Conservation (phyloP, 805 yeast species). For the Candida ascalaphidarum region DNA sequence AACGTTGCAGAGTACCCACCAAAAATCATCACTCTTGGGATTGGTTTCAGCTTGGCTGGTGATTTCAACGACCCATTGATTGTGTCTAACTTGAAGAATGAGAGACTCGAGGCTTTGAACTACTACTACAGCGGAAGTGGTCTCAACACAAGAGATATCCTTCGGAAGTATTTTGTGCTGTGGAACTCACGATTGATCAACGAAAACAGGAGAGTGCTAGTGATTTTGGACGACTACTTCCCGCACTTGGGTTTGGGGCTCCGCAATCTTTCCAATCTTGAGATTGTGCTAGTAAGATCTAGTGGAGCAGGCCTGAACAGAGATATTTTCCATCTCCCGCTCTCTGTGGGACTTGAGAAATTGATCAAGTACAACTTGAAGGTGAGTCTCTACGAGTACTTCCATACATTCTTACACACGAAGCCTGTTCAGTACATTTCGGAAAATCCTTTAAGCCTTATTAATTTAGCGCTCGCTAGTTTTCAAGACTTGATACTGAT, state of each 20-base stretch:
- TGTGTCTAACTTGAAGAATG: constrained; percentile 9
- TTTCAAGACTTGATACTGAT: too few relatives aligned
- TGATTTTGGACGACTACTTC: constrained; percentile 10
- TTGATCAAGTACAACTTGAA: constrained; percentile 7
- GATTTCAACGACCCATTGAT: constrained; percentile 15
- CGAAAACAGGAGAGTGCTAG: constrained; percentile 5
- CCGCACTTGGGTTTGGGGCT: constrained; percentile 4
- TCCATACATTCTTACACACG: too few relatives aligned
- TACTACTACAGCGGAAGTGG: constrained; percentile 13
- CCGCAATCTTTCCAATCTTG: constrained; percentile 7
- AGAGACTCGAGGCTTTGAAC: constrained; percentile 2
- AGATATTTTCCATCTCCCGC: constrained; percentile 3
- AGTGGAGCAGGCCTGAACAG: constrained; percentile 6
- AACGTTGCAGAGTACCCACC: neutral
- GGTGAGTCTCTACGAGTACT: constrained; percentile 4
- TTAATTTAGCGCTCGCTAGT: too few relatives aligned
- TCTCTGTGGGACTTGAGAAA: constrained; percentile 11
- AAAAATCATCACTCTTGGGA: constrained; percentile 9
- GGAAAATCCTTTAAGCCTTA: too few relatives aligned
- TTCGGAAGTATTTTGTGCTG: constrained; percentile 8
- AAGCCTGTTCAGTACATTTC: too few relatives aligned
- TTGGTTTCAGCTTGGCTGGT: constrained; percentile 13
- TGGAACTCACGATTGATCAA: constrained; percentile 8
- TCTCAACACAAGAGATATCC: constrained; percentile 8
- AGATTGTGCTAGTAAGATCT: constrained; percentile 7